These are phyloP conservation scores for Kuraishia piskuri DNA, from an alignment of 805 yeast genomes.

Conservation along the genomic window DNA sequence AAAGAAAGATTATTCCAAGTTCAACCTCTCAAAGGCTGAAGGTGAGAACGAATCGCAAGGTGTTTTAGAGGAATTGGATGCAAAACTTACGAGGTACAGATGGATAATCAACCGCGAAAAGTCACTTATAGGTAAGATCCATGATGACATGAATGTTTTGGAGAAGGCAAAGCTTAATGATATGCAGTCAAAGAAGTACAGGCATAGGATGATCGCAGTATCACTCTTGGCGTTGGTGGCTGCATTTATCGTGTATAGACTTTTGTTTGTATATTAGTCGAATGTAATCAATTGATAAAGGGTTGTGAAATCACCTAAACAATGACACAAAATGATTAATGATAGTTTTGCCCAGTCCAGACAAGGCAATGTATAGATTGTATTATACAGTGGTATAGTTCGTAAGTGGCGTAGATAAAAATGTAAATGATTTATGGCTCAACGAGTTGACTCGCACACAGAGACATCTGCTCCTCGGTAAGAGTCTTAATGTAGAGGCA, in stretches of 20 bases:
- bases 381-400: neutral
- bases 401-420: neutral
- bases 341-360: neutral
- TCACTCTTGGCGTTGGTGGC: neutral
- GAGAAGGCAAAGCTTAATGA: slow-evolving; percentile 14
- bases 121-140: slow-evolving; percentile 13
- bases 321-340: neutral
- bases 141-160: slow-evolving; percentile 14
- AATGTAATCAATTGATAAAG: too few relatives aligned
- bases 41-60: slow-evolving; percentile 12
- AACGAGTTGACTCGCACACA: slow-evolving; percentile 14
- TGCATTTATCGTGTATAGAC: neutral
- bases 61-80: slow-evolving; percentile 17
- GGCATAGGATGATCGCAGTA: neutral
- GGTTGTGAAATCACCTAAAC: too few relatives aligned
- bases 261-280: neutral
- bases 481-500: slow-evolving; percentile 75
- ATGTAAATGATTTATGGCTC: slow-evolving; percentile 1
- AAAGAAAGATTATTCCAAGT: slow-evolving; percentile 14
- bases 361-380: neutral
- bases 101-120: slow-evolving; percentile 4
- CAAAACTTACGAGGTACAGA: slow-evolving; percentile 4
- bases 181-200: slow-evolving; percentile 10
- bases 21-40: slow-evolving; percentile 7
- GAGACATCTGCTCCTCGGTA: slow-evolving; percentile 61